Base-by-base conservation (phyloP, 73 alveolate genomes). In the Paramecium caudatum region DNA sequence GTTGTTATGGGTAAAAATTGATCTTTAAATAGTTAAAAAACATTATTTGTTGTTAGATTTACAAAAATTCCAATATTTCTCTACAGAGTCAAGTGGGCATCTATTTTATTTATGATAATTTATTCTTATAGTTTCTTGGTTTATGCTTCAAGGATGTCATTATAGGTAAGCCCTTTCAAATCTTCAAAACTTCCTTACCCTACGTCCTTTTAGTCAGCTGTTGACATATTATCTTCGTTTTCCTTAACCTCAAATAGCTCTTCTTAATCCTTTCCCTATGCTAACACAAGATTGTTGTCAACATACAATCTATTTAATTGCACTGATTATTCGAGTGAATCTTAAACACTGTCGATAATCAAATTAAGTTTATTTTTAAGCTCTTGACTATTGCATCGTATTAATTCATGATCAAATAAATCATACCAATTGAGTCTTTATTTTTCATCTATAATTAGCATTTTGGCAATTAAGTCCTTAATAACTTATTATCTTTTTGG, bases 51-150 rank as follows among this genome's bases (percentile, higher is more conserved):
- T 2, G 88, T 17, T 7, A 63, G 47, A 78, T 86, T 86, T 21
- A 86, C 93, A 61, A 86, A 86, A 0, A 86, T 86, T 6, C 93
- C 93, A 23, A 86, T 46, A 55, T 86, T 86, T 62, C 93, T 70
- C 43, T 30, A 45, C 6, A 62, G 34, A 0, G 90, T 62, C 19
- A 86, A 70, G 43, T 86, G 47, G 8, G 70, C 47, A 86, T 86
- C 93, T 36, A 86, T 86, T 78, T 86, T 86, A 33, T 62, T 86
- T 3, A 86, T 46, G 4, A 45, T 27, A 39, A 47, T 61, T 63
- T 78, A 33, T 25, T 78, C 90, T 23, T 61, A 37, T 19, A 62
- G 36, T n/a, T 41, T 43, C 19, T 41, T 47, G 19, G 90, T 86
- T 65, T 86, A 43, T 0, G 62, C 68, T 23, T 86, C 88, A 23